Evolutionary conservation across 257 asterid genomes (phyloP).

Genomic region (Gentiana straminea): DNA sequence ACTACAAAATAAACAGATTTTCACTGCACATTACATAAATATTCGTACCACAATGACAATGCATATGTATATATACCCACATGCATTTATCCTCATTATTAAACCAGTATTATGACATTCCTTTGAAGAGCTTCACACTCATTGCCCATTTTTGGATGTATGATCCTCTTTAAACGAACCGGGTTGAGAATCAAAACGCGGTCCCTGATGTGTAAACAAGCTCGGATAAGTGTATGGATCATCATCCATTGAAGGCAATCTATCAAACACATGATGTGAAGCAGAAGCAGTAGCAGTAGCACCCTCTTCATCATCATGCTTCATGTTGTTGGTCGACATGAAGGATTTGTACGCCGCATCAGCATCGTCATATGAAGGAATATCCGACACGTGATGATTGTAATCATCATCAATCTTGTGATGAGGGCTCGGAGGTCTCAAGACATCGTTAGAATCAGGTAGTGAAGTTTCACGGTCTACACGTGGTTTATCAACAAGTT

Average conservation of each 20-base stretch:
- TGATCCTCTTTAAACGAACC: slow-evolving; percentile 36
- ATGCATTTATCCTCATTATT: no score
- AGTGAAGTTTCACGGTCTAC: slow-evolving; percentile 20
- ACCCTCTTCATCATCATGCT: no score
- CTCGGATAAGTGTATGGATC: slow-evolving; percentile 72
- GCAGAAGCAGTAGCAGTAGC: slow-evolving; percentile 14
- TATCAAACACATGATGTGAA: slow-evolving; percentile 46
- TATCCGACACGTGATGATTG: slow-evolving; percentile 11
- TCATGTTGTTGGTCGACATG: slow-evolving; percentile 10
- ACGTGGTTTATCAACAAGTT: slow-evolving; percentile 14
- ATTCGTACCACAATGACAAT: no score
- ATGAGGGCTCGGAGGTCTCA: slow-evolving; percentile 20
- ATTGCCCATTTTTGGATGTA: slow-evolving; percentile 23
- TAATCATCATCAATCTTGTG: slow-evolving; percentile 4
- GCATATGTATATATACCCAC: no score
- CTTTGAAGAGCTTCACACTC: neutral
- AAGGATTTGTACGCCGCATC: slow-evolving; percentile 19
- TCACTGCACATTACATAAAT: no score
- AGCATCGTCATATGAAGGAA: slow-evolving; percentile 19
- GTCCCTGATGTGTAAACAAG: slow-evolving; percentile 51
- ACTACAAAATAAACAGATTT: no score
- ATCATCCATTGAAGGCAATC: slow-evolving; percentile 71
- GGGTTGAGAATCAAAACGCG: slow-evolving; percentile 27
- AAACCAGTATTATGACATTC: neutral
- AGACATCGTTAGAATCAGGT: slow-evolving; percentile 22